Evolutionary conservation across 768 basidiomycete genomes (phyloP).

Genomic region (Tylopilus sp.): DNA sequence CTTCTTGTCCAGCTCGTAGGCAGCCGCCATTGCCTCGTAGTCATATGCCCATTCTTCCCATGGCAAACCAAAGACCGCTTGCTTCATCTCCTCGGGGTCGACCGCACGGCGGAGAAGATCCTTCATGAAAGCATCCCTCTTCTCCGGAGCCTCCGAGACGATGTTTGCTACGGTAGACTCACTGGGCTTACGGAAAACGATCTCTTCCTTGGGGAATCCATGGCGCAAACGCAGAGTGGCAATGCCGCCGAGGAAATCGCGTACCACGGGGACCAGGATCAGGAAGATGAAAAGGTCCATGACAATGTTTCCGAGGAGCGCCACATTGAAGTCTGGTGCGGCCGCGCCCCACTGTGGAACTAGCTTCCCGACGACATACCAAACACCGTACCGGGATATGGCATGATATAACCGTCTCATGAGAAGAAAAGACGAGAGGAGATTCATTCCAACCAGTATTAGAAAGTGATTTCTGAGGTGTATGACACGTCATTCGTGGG

Average conservation of each 20-base stretch:
- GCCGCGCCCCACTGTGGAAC: slow-evolving; percentile 8
- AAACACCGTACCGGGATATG: slow-evolving; percentile 27
- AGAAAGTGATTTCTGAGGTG: slow-evolving; percentile 25
- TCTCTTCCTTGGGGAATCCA: slow-evolving; percentile 27
- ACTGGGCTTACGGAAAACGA: slow-evolving; percentile 31
- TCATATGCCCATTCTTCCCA: slow-evolving; percentile 31
- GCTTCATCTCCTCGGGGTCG: slow-evolving; percentile 29
- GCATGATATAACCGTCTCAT: slow-evolving; percentile 20
- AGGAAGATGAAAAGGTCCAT: slow-evolving; percentile 27
- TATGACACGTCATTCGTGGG: slow-evolving; percentile 9
- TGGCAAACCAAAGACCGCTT: slow-evolving; percentile 17
- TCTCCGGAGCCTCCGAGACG: slow-evolving; percentile 21
- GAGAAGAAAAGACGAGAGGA: slow-evolving; percentile 24
- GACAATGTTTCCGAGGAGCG: slow-evolving; percentile 23
- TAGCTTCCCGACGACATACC: slow-evolving; percentile 24
- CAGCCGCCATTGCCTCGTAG: slow-evolving; percentile 27
- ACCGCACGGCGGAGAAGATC: slow-evolving; percentile 27
- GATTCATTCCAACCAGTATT: slow-evolving; percentile 23
- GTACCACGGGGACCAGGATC: slow-evolving; percentile 24
- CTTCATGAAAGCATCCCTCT: slow-evolving; percentile 24
- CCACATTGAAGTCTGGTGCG: slow-evolving; percentile 13
- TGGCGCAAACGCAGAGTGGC: slow-evolving; percentile 23
- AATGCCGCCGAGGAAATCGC: slow-evolving; percentile 18
- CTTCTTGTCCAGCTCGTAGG: slow-evolving; percentile 19
- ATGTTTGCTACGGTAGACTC: slow-evolving; percentile 25